Percentiles rank a stretch among this genome's conserved stretches.
Conservation (phyloP, 139 green algal genomes). For the Spirogloea muscicola region DNA sequence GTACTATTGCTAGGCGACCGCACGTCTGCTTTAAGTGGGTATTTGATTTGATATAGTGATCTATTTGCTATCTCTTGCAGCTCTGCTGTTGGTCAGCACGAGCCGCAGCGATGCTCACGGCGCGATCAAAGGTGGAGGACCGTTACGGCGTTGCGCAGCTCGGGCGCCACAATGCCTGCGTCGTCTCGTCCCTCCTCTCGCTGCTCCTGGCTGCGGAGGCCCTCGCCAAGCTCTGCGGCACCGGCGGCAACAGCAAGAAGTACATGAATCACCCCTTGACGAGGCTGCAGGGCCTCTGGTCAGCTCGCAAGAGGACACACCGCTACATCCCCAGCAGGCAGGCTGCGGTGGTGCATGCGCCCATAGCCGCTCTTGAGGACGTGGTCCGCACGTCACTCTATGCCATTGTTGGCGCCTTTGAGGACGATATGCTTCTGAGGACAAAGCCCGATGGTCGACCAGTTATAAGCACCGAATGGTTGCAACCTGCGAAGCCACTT, state of each 20-base stretch:
- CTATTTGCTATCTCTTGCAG: constrained; percentile 9
- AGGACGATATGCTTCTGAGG: constrained; percentile 28
- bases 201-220: constrained; percentile 18
- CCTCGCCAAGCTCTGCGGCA: neutral
- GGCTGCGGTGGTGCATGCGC: neutral
- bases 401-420: constrained; percentile 29
- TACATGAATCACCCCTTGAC: too few species aligned
- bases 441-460: neutral
- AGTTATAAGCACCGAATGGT: neutral
- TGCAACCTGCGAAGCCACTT: neutral
- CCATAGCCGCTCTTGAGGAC: constrained; percentile 14
- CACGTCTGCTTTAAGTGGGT: too few species aligned
- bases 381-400: constrained; percentile 27
- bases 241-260: neutral
- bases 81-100: constrained; percentile 27
- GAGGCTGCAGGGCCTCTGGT: too few species aligned
- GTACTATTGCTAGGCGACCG: too few species aligned
- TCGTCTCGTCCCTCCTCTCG: constrained; percentile 42
- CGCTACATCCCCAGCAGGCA: too few species aligned
- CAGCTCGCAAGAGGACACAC: too few species aligned
- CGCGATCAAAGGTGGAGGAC: constrained; percentile 5
- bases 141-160: constrained; percentile 26
- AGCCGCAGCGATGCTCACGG: constrained; percentile 15
- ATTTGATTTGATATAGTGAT: too few species aligned
- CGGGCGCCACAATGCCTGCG: constrained; percentile 4